These are phyloP conservation scores for Quercus robur DNA, from an alignment of 306 rosid genomes.

Conservation along the genomic window DNA sequence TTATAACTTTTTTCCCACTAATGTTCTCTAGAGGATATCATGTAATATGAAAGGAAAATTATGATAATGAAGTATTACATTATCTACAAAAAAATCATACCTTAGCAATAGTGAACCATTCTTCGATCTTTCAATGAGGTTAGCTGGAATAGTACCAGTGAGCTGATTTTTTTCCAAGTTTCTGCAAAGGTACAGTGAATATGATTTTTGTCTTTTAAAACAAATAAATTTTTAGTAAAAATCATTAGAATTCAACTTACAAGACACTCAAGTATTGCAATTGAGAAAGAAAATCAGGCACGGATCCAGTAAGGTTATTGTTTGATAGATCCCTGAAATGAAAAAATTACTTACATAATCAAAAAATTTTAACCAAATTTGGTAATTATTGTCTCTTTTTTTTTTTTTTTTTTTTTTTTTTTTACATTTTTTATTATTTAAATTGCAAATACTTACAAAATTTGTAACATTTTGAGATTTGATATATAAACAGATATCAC, in stretches of 20 bases:
- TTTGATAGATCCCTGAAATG: conserved; percentile 58
- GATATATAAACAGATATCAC: conserved; percentile 35
- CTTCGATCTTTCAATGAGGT: conserved; percentile 29
- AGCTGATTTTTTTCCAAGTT: conserved; percentile 44
- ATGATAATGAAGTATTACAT: background rate
- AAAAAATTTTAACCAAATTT: too few relatives aligned
- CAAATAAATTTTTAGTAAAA: background rate
- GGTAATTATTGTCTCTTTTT: too few relatives aligned
- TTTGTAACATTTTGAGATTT: conserved; percentile 33
- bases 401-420: rapidly evolving
- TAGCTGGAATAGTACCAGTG: conserved; percentile 38
- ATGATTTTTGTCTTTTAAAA: background rate
- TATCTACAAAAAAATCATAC: conserved; percentile 25
- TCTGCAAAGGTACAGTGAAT: conserved; percentile 30
- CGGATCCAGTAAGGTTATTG: conserved; percentile 36
- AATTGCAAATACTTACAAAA: conserved; percentile 33
- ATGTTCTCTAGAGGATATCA: too few relatives aligned
- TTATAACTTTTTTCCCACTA: too few relatives aligned
- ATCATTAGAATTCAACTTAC: conserved; percentile 22
- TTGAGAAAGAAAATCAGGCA: conserved; percentile 41
- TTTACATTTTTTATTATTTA: background rate
- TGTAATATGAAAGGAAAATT: too few relatives aligned
- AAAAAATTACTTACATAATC: background rate
- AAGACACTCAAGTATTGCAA: conserved; percentile 24
- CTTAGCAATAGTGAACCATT: conserved; percentile 37